Evolutionary conservation across 805 yeast genomes (phyloP).

Genomic region (Candida xyloterini): DNA sequence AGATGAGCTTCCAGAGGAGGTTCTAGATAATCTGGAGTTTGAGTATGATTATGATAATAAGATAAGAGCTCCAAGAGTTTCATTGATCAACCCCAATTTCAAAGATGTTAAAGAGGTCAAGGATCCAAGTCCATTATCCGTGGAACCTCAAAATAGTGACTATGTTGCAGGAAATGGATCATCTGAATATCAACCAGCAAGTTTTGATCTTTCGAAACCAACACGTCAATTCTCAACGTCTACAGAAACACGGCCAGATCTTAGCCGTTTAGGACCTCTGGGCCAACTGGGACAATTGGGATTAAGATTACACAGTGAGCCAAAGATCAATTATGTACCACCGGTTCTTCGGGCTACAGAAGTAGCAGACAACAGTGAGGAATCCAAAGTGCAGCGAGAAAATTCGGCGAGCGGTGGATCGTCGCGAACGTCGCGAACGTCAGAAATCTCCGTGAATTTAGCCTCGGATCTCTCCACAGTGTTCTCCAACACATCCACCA

Average conservation of each 20-base stretch:
- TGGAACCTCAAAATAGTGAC: neutral
- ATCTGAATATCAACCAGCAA: conserved; percentile 41
- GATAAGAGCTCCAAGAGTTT: conserved; percentile 54
- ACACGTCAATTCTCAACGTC: conserved; percentile 34
- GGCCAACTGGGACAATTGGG: conserved; percentile 1
- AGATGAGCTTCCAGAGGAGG: conserved; percentile 29
- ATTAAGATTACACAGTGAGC: conserved; percentile 35
- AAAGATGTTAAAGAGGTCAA: conserved; percentile 5
- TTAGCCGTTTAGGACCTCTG: too few species aligned
- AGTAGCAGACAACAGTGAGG: conserved; percentile 7
- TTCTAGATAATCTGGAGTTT: conserved; percentile 26
- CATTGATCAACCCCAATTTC: conserved; percentile 26
- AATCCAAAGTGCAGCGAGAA: neutral
- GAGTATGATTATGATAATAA: conserved; percentile 49
- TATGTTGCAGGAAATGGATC: conserved; percentile 1
- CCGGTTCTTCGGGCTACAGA: conserved; percentile 49
- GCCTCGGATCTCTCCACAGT: conserved; percentile 9
- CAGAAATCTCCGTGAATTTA: neutral
- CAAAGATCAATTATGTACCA: conserved; percentile 47
- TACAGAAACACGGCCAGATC: conserved; percentile 9
- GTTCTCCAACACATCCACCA: conserved; percentile 14
- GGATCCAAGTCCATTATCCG: neutral
- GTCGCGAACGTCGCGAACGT: conserved; percentile 1
- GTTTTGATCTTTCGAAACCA: conserved; percentile 43
- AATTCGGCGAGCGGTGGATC: neutral